Percentiles rank a stretch among this genome's conserved stretches.
Conservation (phyloP, 2,329 filamentous ascomycete species). For the Xylariaceae sp. region DNA sequence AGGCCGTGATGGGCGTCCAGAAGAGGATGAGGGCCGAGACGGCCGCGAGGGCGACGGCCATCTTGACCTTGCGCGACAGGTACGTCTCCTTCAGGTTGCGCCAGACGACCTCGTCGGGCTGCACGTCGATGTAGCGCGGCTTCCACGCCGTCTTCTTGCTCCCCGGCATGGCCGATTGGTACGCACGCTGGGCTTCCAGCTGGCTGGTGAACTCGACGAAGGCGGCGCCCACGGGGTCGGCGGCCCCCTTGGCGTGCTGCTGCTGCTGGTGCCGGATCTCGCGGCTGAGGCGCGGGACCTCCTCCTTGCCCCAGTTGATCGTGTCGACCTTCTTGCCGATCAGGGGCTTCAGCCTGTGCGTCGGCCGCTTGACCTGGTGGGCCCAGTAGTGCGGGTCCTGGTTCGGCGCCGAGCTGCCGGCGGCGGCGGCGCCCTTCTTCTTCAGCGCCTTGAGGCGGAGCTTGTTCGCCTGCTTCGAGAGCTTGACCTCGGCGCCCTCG, state of each 20-base stretch:
- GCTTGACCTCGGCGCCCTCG: constrained; percentile 1
- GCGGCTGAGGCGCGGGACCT: not conserved
- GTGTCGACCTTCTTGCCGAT: constrained; percentile 2
- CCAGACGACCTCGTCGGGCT: constrained; percentile 1
- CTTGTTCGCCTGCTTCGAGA: constrained; percentile 1
- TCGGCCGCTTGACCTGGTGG: not conserved
- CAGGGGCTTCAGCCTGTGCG: not conserved
- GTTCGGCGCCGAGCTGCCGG: not conserved
- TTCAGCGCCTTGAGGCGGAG: not conserved
- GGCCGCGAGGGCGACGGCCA: not conserved
- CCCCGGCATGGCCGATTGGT: not conserved
- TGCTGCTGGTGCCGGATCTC: not conserved
- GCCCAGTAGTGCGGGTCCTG: not conserved
- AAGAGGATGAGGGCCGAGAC: not conserved
- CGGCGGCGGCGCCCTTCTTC: no score
- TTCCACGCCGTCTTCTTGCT: constrained; percentile 2
- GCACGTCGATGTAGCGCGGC: constrained; percentile 1
- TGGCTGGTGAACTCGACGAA: constrained; percentile 1
- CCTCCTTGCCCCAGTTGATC: constrained; percentile 1
- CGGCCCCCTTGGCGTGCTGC: not conserved
- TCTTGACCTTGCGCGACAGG: constrained; percentile 1
- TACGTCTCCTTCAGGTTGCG: constrained; percentile 1
- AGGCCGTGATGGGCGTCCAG: constrained; percentile 1
- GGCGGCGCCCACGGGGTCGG: not conserved
- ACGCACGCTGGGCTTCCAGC: not conserved